Percentiles rank a stretch among this genome's conserved stretches.
Evolutionary conservation across 176 grass and related monocot genomes (phyloP).

Genomic region (Luzula sylvatica): DNA sequence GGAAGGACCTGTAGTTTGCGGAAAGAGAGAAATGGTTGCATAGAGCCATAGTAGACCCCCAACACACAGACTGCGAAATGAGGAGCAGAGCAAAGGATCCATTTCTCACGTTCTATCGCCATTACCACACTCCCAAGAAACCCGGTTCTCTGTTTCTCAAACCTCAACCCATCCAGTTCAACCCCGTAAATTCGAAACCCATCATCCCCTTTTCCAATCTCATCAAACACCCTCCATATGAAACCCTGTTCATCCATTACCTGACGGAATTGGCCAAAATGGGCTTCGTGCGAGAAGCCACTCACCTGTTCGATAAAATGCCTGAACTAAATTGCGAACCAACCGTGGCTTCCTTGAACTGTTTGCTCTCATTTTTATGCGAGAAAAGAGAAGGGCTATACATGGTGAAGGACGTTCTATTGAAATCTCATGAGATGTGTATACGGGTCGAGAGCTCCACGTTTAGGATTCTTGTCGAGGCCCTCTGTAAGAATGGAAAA

Average conservation of each 20-base stretch:
- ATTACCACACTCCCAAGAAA: neutral
- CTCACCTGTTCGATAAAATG: slow-evolving; percentile 30
- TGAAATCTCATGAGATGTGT: slow-evolving; percentile 24
- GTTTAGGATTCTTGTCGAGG: slow-evolving; percentile 24
- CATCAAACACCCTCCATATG: slow-evolving; percentile 7
- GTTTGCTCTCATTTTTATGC: slow-evolving; percentile 22
- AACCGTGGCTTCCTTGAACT: slow-evolving; percentile 14
- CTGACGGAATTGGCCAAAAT: slow-evolving; percentile 6
- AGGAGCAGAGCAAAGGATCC: no score
- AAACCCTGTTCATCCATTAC: slow-evolving; percentile 18
- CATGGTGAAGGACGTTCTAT: slow-evolving; percentile 28
- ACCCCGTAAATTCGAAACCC: neutral
- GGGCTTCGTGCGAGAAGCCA: slow-evolving; percentile 13
- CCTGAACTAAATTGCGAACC: slow-evolving; percentile 19
- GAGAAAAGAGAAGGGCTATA: slow-evolving; percentile 19
- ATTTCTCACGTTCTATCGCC: neutral
- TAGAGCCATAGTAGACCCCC: no score
- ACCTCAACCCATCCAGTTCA: neutral
- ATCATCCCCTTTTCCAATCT: neutral
- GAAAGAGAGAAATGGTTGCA: no score
- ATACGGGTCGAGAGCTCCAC: slow-evolving; percentile 27
- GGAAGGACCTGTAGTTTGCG: no score
- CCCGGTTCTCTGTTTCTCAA: neutral
- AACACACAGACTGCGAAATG: no score
- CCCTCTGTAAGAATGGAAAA: slow-evolving; percentile 28